These are phyloP conservation scores for Populus hybrid DNA, from an alignment of 441 rosid species.

Conservation along the genomic window DNA sequence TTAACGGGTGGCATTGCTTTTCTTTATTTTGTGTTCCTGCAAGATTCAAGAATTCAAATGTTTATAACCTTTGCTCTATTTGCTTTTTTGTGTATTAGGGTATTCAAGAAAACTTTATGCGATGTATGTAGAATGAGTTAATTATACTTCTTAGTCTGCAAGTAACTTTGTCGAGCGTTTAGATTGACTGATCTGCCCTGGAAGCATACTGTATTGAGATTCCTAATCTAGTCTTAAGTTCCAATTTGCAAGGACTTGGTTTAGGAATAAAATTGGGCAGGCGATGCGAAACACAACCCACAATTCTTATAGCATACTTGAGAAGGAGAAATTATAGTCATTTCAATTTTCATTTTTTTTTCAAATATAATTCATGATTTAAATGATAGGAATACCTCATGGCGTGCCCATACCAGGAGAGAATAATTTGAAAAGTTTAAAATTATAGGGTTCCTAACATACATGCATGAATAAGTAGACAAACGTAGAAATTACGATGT, in stretches of 20 bases:
- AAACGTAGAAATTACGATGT: no score
- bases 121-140: conserved; percentile 9
- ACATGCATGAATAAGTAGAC: no score
- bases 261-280: not conserved
- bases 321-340: no score
- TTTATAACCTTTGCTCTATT: conserved; percentile 19
- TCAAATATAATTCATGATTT: not conserved
- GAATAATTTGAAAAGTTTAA: no score
- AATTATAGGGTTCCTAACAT: no score
- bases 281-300: not conserved
- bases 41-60: conserved; percentile 35
- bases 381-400: no score
- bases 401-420: no score
- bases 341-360: not conserved
- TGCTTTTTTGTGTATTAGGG: conserved; percentile 15
- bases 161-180: conserved; percentile 26
- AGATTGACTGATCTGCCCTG: conserved; percentile 4
- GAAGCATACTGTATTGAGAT: not conserved
- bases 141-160: conserved; percentile 38
- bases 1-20: conserved; percentile 31
- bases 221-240: not conserved
- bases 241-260: not conserved
- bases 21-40: conserved; percentile 23
- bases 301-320: not conserved
- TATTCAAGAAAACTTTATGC: conserved; percentile 15